Conservation (phyloP, 352 stramenopile genomes). For the Phytophthora macrochlamydospora region DNA sequence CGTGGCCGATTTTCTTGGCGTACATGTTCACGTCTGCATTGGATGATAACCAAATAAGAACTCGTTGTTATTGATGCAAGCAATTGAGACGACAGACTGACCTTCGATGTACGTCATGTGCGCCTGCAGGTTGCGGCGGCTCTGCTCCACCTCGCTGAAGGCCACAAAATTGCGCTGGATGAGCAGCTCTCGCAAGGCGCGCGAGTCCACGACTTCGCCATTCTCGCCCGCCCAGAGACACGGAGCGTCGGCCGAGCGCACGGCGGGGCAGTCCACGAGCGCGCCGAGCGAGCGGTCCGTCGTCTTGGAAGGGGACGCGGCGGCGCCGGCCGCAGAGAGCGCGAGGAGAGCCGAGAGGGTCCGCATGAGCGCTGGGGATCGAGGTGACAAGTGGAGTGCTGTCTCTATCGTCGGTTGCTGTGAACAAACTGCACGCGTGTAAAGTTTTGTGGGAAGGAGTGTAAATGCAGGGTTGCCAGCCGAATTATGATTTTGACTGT, state of each 20-base stretch:
- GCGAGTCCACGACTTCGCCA: constrained; percentile 39
- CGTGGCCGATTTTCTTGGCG: constrained; percentile 54
- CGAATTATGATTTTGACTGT: too few species aligned
- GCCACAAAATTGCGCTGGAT: constrained; percentile 40
- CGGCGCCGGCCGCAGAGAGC: constrained; percentile 13
- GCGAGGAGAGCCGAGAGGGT: constrained; percentile 26
- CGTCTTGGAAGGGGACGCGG: background rate
- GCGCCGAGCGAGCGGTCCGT: constrained; percentile 46
- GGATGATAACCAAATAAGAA: background rate
- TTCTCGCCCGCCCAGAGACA: constrained; percentile 69
- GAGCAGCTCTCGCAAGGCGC: constrained; percentile 55
- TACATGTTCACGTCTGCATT: constrained; percentile 62
- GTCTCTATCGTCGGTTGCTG: constrained; percentile 23
- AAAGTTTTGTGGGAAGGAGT: too few species aligned
- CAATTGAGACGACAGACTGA: constrained; percentile 3
- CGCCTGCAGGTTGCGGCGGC: constrained; percentile 58
- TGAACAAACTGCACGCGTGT: background rate
- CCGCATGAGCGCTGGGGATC: constrained; percentile 14
- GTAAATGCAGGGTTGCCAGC: too few species aligned
- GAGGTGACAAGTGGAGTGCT: constrained; percentile 6
- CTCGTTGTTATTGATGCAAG: too few species aligned
- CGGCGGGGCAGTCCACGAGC: constrained; percentile 48
- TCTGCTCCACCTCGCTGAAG: constrained; percentile 24
- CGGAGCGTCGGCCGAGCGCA: constrained; percentile 24
- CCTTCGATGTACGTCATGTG: constrained; percentile 84